A percentile compares a stretch with the other conserved stretches of the same genome.
phyloP scores from a whole-genome alignment of 805 yeast genomes.

The Starmerella bombicola region DNA sequence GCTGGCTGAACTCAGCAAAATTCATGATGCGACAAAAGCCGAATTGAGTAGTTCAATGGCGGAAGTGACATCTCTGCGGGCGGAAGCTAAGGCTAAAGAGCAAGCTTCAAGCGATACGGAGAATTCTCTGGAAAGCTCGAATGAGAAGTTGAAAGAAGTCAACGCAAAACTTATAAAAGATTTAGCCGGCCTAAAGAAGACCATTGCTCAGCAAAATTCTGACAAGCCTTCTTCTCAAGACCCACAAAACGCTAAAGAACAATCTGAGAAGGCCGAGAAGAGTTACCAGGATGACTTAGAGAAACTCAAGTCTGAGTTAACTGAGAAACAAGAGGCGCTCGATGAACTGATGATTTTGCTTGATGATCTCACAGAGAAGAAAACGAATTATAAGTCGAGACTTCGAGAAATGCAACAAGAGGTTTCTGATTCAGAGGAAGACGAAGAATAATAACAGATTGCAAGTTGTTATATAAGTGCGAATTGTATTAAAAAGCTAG shows the following conservation, averaged over 20 bases:
- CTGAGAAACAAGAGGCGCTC: slow-evolving; percentile 35
- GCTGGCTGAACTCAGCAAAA: not conserved
- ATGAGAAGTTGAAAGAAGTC: slow-evolving; percentile 3
- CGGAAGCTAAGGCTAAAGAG: not conserved
- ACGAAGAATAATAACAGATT: slow-evolving; percentile 54
- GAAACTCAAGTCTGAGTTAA: slow-evolving; percentile 10
- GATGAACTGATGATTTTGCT: slow-evolving; percentile 70
- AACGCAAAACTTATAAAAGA: slow-evolving; percentile 7
- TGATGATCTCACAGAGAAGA: slow-evolving; percentile 63
- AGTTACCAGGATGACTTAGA: not conserved
- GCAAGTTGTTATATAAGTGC: too few relatives aligned
- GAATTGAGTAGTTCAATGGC: not conserved
- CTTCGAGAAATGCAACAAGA: slow-evolving; percentile 45
- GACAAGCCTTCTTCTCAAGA: too few relatives aligned
- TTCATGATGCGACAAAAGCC: not conserved
- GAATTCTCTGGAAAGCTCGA: not conserved
- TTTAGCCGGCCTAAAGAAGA: slow-evolving; percentile 1
- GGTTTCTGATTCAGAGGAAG: slow-evolving; percentile 61
- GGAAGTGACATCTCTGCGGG: too few relatives aligned
- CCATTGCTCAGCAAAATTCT: not conserved
- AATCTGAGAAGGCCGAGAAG: not conserved
- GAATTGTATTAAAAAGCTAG: too few relatives aligned
- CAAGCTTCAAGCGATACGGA: too few relatives aligned
- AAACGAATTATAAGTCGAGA: slow-evolving; percentile 42
- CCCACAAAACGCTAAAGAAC: not conserved